Evolutionary conservation across 2,329 filamentous ascomycete genomes (phyloP).

Genomic region (Diaporthe amygdali): DNA sequence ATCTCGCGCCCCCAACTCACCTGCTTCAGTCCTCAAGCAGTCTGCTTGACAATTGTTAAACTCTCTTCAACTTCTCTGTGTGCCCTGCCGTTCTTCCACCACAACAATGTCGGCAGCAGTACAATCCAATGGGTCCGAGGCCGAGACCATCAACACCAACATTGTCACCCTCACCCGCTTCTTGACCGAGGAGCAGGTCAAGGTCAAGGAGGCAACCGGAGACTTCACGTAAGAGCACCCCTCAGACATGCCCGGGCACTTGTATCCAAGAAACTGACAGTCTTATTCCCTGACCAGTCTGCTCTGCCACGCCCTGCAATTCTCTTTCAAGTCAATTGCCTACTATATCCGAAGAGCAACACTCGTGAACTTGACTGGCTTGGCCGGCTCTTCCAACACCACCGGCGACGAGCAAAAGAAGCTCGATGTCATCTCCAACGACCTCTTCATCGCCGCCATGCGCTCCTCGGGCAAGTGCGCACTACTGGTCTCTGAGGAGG

Average conservation of each 20-base stretch:
- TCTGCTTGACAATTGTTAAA: not conserved
- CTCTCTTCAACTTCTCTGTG: not conserved
- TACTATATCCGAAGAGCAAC: constrained; percentile 98
- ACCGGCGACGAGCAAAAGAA: constrained; percentile 99
- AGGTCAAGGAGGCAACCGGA: constrained; percentile 92
- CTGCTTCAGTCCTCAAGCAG: not conserved
- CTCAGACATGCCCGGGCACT: constrained; percentile 14
- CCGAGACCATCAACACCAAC: constrained; percentile 90
- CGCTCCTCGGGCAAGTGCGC: constrained; percentile 88
- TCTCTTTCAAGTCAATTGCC: constrained; percentile 99
- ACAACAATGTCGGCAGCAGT: constrained; percentile 23
- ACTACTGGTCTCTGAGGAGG: constrained; percentile 95
- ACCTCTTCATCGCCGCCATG: constrained; percentile 97
- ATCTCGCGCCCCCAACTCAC: not conserved
- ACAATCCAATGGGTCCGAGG: constrained; percentile 49
- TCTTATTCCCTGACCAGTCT: constrained; percentile 60
- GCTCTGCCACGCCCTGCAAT: constrained; percentile 96
- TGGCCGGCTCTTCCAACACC: constrained; percentile 92
- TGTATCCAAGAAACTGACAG: constrained; percentile 21
- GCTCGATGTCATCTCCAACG: constrained; percentile 98
- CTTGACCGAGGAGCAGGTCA: constrained; percentile 93
- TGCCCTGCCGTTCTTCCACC: not conserved
- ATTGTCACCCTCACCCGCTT: constrained; percentile 96
- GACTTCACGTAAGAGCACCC: constrained; percentile 86
- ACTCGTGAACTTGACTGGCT: constrained; percentile 91